Conservation (phyloP, 108 stramenopile species). For the Aureococcus anophagefferens region DNA sequence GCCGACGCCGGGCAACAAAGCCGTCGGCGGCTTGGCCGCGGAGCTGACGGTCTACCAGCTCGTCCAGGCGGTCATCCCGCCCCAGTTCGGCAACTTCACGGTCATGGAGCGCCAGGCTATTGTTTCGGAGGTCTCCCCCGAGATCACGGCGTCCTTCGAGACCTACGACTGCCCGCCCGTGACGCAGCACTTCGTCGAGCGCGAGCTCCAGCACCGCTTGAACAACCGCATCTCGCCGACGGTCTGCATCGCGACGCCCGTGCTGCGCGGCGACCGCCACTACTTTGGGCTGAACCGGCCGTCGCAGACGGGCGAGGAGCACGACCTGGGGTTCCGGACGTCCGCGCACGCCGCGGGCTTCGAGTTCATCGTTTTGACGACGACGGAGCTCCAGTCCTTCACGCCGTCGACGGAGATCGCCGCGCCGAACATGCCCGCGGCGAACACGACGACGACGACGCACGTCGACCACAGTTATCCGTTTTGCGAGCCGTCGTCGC, state of each 20-base stretch:
- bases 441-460: slow-evolving; percentile 45
- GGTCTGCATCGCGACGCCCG: slow-evolving; percentile 24
- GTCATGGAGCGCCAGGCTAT: slow-evolving; percentile 36
- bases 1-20: slow-evolving; percentile 35
- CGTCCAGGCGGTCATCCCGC: slow-evolving; percentile 45
- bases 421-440: slow-evolving; percentile 38
- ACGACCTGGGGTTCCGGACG: slow-evolving; percentile 52
- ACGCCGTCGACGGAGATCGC: slow-evolving; percentile 41
- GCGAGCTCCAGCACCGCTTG: slow-evolving; percentile 36
- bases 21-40: slow-evolving; percentile 42
- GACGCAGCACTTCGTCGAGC: slow-evolving; percentile 12
- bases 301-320: slow-evolving; percentile 47
- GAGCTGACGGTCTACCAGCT: slow-evolving; percentile 38
- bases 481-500: slow-evolving; percentile 52
- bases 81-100: slow-evolving; percentile 54
- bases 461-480: slow-evolving; percentile 51
- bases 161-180: slow-evolving; percentile 6
- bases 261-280: slow-evolving; percentile 6
- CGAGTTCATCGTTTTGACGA: not conserved
- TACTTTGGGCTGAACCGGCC: slow-evolving; percentile 41
- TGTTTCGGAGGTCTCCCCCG: slow-evolving; percentile 29
- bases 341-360: slow-evolving; percentile 22
- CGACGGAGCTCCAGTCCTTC: slow-evolving; percentile 32
- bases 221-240: slow-evolving; percentile 35
- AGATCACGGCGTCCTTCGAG: slow-evolving; percentile 19